Evolutionary conservation across 805 yeast species (phyloP).

Genomic region (Lipomyces japonicus): DNA sequence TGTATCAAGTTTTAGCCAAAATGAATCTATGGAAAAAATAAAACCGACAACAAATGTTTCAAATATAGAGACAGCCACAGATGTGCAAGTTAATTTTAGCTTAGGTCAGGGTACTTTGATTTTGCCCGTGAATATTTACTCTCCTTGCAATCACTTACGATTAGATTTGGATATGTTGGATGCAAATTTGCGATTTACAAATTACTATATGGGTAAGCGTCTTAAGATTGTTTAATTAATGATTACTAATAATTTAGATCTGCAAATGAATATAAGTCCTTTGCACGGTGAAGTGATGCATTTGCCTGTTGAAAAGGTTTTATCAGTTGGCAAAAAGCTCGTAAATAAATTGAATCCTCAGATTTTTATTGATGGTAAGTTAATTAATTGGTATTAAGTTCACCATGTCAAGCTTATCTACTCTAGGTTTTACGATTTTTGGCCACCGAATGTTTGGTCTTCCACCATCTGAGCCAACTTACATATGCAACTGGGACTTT

Average conservation of each 20-base stretch:
- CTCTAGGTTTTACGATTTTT: slow-evolving; percentile 49
- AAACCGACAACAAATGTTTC: neutral
- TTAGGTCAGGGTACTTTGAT: slow-evolving; percentile 67
- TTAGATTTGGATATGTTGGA: slow-evolving; percentile 62
- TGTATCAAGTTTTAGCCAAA: neutral
- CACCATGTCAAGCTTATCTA: neutral
- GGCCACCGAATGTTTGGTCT: slow-evolving; percentile 92
- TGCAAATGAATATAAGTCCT: slow-evolving; percentile 71
- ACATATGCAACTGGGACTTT: slow-evolving; percentile 87
- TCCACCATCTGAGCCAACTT: slow-evolving; percentile 85
- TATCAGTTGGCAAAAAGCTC: slow-evolving; percentile 29
- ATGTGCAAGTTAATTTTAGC: slow-evolving; percentile 67
- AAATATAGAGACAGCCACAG: slow-evolving; percentile 35
- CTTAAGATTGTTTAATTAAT: neutral
- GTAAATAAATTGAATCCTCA: slow-evolving; percentile 38
- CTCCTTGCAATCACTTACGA: slow-evolving; percentile 57
- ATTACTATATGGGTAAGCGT: slow-evolving; percentile 73
- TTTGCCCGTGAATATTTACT: slow-evolving; percentile 70
- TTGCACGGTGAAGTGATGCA: slow-evolving; percentile 35
- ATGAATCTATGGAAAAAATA: neutral
- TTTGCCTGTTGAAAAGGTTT: slow-evolving; percentile 36
- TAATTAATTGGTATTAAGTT: too few species aligned
- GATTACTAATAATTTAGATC: slow-evolving; percentile 37
- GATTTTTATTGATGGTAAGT: slow-evolving; percentile 50
- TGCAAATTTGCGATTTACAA: slow-evolving; percentile 79